Evolutionary conservation across 2,329 filamentous ascomycete genomes (phyloP), one percentile per base, ranked within the genome.

Genomic region (Penicillium polonicum): DNA sequence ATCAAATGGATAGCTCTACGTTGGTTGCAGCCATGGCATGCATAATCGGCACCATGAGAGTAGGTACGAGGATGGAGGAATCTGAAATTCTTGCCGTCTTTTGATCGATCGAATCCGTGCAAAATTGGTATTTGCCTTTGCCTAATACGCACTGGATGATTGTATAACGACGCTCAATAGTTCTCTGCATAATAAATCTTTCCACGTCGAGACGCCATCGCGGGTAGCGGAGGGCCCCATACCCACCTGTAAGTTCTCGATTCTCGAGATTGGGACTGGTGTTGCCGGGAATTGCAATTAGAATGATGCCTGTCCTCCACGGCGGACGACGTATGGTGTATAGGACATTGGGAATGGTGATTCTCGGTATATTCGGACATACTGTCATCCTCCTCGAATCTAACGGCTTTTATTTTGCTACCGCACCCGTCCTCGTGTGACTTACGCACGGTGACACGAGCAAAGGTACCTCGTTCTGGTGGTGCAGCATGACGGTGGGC

Each of bases 181-280:
- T 19, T 15, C 29, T 45, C 39, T 15, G 15, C 9, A n/a, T 36
- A 19, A 21, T 41, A 36, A 4, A 21, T 10, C 5, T 33, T 44
- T 21, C 7, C 50, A 27, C 8, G 6, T 15, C 3, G 15, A 19
- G 12, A 15, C 2, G 5, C 21, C 12, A n/a, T 10, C 12, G 1
- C 17, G 2, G 50, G 50, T 13, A 52, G 27, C 2, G 50, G 50
- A 12, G 50, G 50, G 7, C 50, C 50, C 50, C 50, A 52, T 25
- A 45, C 50, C 50, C 50, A 52, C 12, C 50, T 52, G 6, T 12
- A 27, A 15, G 29, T 52, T 36, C 39, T 15, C 12, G 7, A 27
- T 15, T 36, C 50, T 4, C 21, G 29, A 17, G 23, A 19, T 36
- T 45, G 39, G 23, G 21, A 3, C 15, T 27, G 29, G 3, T 21